phyloP scores from a whole-genome alignment of 192 early-diverging fungal species.

The Coemansia sp. region DNA sequence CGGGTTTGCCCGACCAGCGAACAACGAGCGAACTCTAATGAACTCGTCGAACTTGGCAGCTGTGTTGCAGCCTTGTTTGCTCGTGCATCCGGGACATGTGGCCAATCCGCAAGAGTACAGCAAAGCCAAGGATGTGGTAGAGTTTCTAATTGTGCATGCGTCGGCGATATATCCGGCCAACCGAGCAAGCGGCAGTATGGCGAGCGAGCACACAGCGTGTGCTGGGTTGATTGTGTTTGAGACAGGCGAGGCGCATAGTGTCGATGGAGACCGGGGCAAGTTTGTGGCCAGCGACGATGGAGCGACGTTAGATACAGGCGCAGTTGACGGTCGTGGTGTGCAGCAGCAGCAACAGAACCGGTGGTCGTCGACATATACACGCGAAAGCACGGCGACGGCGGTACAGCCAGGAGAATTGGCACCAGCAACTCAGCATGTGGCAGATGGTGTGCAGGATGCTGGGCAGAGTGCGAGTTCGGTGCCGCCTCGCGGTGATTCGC shows the following conservation, averaged over 20 bases:
- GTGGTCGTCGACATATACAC: constrained; percentile 22
- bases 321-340: not conserved
- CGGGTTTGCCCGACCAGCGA: constrained; percentile 40
- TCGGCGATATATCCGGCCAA: constrained; percentile 16
- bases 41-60: constrained; percentile 72
- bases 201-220: not conserved
- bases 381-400: constrained; percentile 18
- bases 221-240: constrained; percentile 40
- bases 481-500: constrained; percentile 41
- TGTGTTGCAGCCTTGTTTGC: constrained; percentile 72
- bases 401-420: constrained; percentile 16
- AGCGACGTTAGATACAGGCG: constrained; percentile 12
- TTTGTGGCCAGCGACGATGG: constrained; percentile 35
- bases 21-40: constrained; percentile 64
- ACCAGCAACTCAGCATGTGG: not conserved
- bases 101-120: constrained; percentile 72
- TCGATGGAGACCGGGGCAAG: constrained; percentile 11
- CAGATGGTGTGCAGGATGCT: not conserved
- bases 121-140: constrained; percentile 70
- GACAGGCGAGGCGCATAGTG: not conserved
- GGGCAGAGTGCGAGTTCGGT: not conserved
- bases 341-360: constrained; percentile 16
- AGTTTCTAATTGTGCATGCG: constrained; percentile 66
- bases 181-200: not conserved
- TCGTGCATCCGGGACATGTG: constrained; percentile 71